These are phyloP conservation scores for Oleoguttula mirabilis DNA, from an alignment of 495 filamentous ascomycete species.

Conservation along the genomic window DNA sequence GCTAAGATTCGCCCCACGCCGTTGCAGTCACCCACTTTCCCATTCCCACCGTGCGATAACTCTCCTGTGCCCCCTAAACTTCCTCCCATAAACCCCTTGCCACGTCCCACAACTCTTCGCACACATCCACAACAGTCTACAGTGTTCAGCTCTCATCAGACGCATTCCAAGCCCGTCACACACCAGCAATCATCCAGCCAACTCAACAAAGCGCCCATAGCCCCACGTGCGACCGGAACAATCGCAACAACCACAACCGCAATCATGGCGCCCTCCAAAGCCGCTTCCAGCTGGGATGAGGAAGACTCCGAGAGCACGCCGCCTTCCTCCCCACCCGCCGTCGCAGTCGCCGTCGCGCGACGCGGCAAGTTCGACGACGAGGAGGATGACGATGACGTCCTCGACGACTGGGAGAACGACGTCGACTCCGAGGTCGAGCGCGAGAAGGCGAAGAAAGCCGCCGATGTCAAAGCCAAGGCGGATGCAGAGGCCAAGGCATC, in stretches of 20 bases:
- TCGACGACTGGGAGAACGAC: constrained; percentile 94
- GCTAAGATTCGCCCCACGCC: no score
- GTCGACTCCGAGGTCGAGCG: constrained; percentile 95
- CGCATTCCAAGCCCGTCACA: no score
- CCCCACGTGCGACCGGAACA: no score
- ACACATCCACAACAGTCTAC: no score
- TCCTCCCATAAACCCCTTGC: no score
- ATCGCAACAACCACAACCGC: constrained; percentile 5
- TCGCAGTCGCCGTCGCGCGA: constrained; percentile 36
- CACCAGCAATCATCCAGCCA: no score
- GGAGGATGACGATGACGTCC: constrained; percentile 78
- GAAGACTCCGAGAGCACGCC: constrained; percentile 57
- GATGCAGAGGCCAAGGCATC: constrained; percentile 82
- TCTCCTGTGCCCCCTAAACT: no score
- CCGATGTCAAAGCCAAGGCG: constrained; percentile 76
- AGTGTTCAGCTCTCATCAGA: no score
- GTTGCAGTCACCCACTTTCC: no score
- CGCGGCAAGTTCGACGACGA: constrained; percentile 84
- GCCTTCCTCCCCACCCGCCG: constrained; percentile 46
- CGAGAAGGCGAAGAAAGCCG: constrained; percentile 81
- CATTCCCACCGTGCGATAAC: no score
- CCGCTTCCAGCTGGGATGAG: constrained; percentile 32
- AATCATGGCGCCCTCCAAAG: constrained; percentile 22
- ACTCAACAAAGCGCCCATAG: no score
- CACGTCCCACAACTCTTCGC: no score